phyloP scores from a whole-genome alignment of 768 basidiomycete species.

The Termitomyces sp. region DNA sequence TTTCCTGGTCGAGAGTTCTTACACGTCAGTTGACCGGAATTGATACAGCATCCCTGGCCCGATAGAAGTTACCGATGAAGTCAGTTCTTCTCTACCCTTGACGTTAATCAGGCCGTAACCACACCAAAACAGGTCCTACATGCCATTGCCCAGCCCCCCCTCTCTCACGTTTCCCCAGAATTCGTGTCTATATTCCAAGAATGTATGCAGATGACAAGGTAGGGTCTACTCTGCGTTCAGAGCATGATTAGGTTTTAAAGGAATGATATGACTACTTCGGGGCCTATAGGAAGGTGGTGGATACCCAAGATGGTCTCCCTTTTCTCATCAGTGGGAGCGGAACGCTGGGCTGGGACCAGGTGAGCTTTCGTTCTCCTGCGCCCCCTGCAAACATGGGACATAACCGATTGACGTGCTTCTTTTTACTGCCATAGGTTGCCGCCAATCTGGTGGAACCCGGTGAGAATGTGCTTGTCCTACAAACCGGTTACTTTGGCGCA shows the following conservation, averaged over 20 bases:
- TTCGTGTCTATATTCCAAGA: constrained; percentile 81
- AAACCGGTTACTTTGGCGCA: constrained; percentile 90
- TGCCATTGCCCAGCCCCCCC: constrained; percentile 77
- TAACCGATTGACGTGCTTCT: not conserved
- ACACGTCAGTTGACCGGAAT: not conserved
- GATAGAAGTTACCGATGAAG: constrained; percentile 39
- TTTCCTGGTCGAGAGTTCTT: not conserved
- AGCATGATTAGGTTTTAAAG: not conserved
- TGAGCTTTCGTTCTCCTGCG: constrained; percentile 17
- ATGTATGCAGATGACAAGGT: constrained; percentile 72
- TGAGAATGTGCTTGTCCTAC: constrained; percentile 72
- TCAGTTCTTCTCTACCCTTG: not conserved
- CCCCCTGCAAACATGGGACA: not conserved
- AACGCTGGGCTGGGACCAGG: constrained; percentile 90
- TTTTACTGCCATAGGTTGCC: constrained; percentile 48
- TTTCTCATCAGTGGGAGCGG: constrained; percentile 87
- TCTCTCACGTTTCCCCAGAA: constrained; percentile 81
- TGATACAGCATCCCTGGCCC: constrained; percentile 44
- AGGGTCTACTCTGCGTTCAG: constrained; percentile 2
- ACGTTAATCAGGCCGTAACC: not conserved
- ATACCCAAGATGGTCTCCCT: constrained; percentile 64
- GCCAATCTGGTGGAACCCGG: constrained; percentile 77
- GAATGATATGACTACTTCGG: not conserved
- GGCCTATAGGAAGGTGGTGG: constrained; percentile 55
- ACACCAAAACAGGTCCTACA: constrained; percentile 52